A percentile compares a stretch with the other conserved stretches of the same genome.
Conservation (phyloP, 1,284 basidiomycete genomes). For the Filobasidium uniguttulatum region DNA sequence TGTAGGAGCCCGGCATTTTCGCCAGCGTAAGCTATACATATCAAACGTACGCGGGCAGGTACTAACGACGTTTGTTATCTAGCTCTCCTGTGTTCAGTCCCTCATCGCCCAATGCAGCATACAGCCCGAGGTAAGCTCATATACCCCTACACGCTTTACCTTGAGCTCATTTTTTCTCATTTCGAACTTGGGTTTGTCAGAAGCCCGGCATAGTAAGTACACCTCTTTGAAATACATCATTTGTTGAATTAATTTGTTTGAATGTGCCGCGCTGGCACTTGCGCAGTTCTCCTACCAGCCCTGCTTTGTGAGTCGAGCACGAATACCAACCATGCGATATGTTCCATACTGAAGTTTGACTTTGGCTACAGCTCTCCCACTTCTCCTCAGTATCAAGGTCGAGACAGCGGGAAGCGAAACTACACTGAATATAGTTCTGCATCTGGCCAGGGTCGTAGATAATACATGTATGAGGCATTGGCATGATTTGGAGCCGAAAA, state of each 20-base stretch:
- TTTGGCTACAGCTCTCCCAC: not conserved
- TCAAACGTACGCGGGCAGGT: not conserved
- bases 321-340: not conserved
- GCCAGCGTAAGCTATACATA: conserved; percentile 18
- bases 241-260: not conserved
- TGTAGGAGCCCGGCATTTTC: conserved; percentile 20
- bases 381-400: not conserved
- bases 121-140: conserved; percentile 7
- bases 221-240: not conserved
- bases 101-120: conserved; percentile 5
- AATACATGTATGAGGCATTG: no score
- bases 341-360: not conserved
- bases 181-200: not conserved
- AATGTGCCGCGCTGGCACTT: not conserved
- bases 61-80: not conserved
- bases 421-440: not conserved
- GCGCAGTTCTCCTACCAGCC: not conserved
- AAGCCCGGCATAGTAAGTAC: not conserved
- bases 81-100: conserved; percentile 2
- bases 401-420: not conserved
- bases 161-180: not conserved
- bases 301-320: not conserved
- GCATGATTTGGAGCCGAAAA: no score
- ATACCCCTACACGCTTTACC: not conserved
- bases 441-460: not conserved